These are phyloP conservation scores for Suhomyces atakaporum DNA, from an alignment of 1,139 yeast species.

Conservation along the genomic window DNA sequence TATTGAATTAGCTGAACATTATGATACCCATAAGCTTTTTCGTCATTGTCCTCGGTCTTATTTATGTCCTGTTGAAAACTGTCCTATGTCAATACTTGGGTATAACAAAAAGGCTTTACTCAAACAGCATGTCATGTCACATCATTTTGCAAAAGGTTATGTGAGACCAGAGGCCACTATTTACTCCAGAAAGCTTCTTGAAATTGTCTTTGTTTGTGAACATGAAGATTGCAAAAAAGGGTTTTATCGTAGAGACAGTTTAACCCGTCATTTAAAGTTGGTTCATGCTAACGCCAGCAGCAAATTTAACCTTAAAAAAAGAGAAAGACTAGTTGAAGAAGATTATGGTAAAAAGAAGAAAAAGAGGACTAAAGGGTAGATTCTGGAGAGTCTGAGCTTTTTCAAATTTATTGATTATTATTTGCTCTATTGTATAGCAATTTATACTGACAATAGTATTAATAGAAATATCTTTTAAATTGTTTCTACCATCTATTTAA, in stretches of 20 bases:
- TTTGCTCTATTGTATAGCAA: neutral
- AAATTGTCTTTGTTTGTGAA: constrained; percentile 20
- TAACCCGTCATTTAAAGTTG: constrained; percentile 53
- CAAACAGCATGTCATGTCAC: constrained; percentile 60
- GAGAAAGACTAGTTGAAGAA: constrained; percentile 1
- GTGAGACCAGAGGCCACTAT: constrained; percentile 19
- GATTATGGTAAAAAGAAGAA: constrained; percentile 6
- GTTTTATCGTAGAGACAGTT: constrained; percentile 60
- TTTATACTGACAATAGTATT: neutral
- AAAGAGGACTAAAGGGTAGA: neutral
- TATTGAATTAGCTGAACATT: constrained; percentile 16
- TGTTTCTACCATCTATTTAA: too few species aligned
- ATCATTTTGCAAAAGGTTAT: constrained; percentile 40
- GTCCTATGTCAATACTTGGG: constrained; percentile 67
- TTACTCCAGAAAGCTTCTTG: constrained; percentile 9
- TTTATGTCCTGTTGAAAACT: constrained; percentile 54
- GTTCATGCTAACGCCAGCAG: constrained; percentile 45
- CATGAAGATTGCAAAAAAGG: constrained; percentile 47
- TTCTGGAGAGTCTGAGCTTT: too few species aligned
- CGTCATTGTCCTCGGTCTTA: constrained; percentile 15
- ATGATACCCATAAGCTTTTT: constrained; percentile 13
- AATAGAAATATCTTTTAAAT: neutral
- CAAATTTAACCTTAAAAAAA: constrained; percentile 12
- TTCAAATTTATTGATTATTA: neutral
- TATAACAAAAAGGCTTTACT: constrained; percentile 60